Percentiles rank a stretch among this genome's conserved stretches.
Evolutionary conservation across 148 eudicot species (phyloP).

Genomic region (Spergularia bocconei): DNA sequence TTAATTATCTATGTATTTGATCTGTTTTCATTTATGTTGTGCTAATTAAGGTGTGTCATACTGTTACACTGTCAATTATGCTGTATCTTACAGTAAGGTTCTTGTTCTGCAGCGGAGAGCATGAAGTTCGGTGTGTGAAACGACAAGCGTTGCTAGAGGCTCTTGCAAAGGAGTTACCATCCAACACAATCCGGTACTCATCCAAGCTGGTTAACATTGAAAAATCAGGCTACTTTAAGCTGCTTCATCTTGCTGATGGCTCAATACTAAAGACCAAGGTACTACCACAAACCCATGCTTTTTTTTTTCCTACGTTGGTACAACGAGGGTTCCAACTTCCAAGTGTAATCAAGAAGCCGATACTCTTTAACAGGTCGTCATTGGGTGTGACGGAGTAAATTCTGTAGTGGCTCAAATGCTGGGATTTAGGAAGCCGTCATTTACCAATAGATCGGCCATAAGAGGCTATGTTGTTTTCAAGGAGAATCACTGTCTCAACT

Average conservation of each 20-base stretch:
- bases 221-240: slow-evolving; percentile 35
- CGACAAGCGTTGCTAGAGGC: slow-evolving; percentile 45
- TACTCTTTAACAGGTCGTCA: slow-evolving; percentile 30
- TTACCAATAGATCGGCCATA: slow-evolving; percentile 33
- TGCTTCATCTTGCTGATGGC: slow-evolving; percentile 59
- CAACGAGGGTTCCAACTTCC: no score
- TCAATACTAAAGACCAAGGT: slow-evolving; percentile 40
- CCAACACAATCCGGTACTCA: slow-evolving; percentile 43
- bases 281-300: neutral
- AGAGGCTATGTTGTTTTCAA: slow-evolving; percentile 36
- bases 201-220: slow-evolving; percentile 51
- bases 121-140: slow-evolving; percentile 40
- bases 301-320: no score
- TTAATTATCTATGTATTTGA: no score
- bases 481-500: slow-evolving; percentile 44
- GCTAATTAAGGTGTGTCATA: neutral
- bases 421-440: slow-evolving; percentile 43
- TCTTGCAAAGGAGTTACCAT: slow-evolving; percentile 49
- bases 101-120: slow-evolving; percentile 23
- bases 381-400: slow-evolving; percentile 61
- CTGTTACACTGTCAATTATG: neutral
- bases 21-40: no score
- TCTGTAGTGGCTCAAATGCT: slow-evolving; percentile 49
- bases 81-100: neutral
- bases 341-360: no score